phyloP scores from a whole-genome alignment of 2,329 filamentous ascomycete species.

The Clonostachys sp. region DNA sequence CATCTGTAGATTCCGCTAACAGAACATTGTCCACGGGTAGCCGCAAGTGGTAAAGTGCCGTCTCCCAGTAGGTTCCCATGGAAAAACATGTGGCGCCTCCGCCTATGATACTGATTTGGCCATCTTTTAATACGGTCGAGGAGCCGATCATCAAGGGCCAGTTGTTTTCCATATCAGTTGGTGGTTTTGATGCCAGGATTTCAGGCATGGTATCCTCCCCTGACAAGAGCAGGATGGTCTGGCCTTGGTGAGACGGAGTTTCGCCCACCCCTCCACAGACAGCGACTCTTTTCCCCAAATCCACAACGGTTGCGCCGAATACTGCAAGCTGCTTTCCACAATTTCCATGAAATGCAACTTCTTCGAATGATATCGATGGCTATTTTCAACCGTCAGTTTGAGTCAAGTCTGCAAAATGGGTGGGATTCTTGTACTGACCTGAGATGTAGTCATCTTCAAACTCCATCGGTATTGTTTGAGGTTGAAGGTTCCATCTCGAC shows the following conservation, averaged over 20 bases:
- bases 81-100: slow-evolving; percentile 88
- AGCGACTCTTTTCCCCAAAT: slow-evolving; percentile 10
- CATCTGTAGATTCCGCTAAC: slow-evolving; percentile 1
- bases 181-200: too few relatives aligned
- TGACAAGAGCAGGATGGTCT: slow-evolving; percentile 13
- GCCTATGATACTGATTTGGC: slow-evolving; percentile 60
- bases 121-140: slow-evolving; percentile 43
- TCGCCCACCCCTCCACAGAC: slow-evolving; percentile 26
- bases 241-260: slow-evolving; percentile 16
- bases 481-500: slow-evolving; percentile 56
- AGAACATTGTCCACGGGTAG: too few relatives aligned
- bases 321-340: slow-evolving; percentile 11
- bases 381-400: slow-evolving; percentile 1
- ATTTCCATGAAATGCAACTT: neutral
- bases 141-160: slow-evolving; percentile 68
- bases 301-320: slow-evolving; percentile 22
- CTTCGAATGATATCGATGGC: slow-evolving; percentile 25
- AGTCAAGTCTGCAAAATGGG: neutral
- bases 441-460: slow-evolving; percentile 31
- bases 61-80: slow-evolving; percentile 83
- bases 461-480: slow-evolving; percentile 63
- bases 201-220: too few relatives aligned
- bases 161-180: neutral
- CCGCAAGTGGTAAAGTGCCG: slow-evolving; percentile 43
- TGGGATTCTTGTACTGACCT: slow-evolving; percentile 20